Percentiles rank a stretch among this genome's conserved stretches.
Evolutionary conservation across 2,329 filamentous ascomycete genomes (phyloP).

Genomic region (Blastomyces silverae): DNA sequence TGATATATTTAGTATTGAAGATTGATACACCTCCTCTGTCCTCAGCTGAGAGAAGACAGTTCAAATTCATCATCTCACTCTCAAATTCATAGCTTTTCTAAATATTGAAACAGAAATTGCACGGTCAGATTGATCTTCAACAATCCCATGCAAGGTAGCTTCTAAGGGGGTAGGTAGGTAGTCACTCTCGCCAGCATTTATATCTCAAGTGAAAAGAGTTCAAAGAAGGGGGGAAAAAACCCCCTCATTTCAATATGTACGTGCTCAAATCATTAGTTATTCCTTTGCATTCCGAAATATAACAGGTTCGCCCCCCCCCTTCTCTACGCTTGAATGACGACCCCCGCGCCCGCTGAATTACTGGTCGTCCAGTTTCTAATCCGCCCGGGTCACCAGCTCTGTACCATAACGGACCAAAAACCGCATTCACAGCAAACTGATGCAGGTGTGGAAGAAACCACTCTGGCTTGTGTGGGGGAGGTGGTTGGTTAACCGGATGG

Average conservation of each 20-base stretch:
- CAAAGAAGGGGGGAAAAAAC: background rate
- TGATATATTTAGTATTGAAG: too few species aligned
- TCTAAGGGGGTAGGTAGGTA: too few species aligned
- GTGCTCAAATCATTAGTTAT: background rate
- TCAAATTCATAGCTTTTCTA: too few species aligned
- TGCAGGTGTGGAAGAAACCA: background rate
- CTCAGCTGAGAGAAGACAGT: too few species aligned
- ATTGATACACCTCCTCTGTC: too few species aligned
- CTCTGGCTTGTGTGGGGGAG: background rate
- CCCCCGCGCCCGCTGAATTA: background rate
- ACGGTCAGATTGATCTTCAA: too few species aligned
- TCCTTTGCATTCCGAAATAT: background rate
- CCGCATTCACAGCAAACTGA: background rate
- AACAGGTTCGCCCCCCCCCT: background rate
- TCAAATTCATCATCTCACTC: too few species aligned
- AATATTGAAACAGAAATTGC: too few species aligned
- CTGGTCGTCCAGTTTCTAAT: background rate
- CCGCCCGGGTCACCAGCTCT: background rate
- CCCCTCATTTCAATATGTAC: background rate
- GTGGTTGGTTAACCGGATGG: background rate
- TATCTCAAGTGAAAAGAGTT: background rate
- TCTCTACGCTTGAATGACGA: background rate
- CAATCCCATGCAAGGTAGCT: too few species aligned
- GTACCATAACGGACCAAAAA: too few species aligned
- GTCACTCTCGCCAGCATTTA: background rate